Conservation (phyloP, 176 grass and related monocot genomes). For the Eragrostis curvula region DNA sequence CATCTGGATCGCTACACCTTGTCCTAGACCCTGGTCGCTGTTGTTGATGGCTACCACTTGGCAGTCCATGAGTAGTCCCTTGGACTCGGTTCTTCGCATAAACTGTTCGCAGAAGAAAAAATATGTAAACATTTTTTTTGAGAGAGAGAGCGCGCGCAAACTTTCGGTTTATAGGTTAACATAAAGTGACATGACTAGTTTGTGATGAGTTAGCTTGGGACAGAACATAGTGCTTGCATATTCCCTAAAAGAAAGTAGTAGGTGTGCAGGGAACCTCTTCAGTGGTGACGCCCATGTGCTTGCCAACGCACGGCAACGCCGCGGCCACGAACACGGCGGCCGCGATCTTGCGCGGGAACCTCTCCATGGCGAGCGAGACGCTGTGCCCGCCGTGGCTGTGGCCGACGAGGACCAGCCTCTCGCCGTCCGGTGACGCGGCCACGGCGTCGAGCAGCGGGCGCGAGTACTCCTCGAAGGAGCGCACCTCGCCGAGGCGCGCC, state of each 20-base stretch:
- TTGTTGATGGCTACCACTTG: slow-evolving; percentile 17
- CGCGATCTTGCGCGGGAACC: slow-evolving; percentile 44
- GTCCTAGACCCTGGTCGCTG: neutral
- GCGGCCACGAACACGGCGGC: slow-evolving; percentile 57
- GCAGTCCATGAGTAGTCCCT: slow-evolving; percentile 46
- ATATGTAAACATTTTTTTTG: no score
- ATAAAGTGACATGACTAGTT: neutral
- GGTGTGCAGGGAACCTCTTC: neutral
- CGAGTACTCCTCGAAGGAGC: slow-evolving; percentile 59
- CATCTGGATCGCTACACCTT: slow-evolving; percentile 16
- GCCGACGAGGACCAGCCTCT: slow-evolving; percentile 48
- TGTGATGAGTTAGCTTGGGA: neutral
- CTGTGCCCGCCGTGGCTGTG: slow-evolving; percentile 64
- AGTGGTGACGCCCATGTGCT: slow-evolving; percentile 22
- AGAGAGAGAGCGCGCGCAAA: no score
- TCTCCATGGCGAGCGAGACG: slow-evolving; percentile 63
- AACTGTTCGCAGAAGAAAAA: slow-evolving; percentile 2
- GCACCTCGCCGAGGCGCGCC: slow-evolving; percentile 51
- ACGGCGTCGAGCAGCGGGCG: slow-evolving; percentile 48
- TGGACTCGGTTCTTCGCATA: slow-evolving; percentile 32
- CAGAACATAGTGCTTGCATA: no score
- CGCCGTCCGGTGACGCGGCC: slow-evolving; percentile 17
- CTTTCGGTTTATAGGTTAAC: no score
- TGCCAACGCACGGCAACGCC: slow-evolving; percentile 42
- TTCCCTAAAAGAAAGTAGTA: neutral